phyloP scores from a whole-genome alignment of 2,329 filamentous ascomycete genomes.

The Aspergillus sp. region DNA sequence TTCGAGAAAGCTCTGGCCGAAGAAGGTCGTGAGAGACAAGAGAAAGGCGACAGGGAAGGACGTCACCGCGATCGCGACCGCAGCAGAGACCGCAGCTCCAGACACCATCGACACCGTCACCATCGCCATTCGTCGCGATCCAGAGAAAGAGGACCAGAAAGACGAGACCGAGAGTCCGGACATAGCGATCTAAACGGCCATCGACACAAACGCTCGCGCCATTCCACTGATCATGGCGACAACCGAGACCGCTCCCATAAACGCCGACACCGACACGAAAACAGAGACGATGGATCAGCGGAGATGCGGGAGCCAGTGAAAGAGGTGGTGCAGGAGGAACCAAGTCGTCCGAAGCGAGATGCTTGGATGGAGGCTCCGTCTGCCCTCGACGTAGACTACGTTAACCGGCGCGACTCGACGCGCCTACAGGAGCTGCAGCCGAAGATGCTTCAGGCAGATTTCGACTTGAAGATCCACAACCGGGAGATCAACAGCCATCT shows the following conservation, averaged over 20 bases:
- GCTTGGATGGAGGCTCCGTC: slow-evolving; percentile 92
- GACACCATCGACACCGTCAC: slow-evolving; percentile 23
- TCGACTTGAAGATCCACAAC: slow-evolving; percentile 66
- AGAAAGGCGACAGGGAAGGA: slow-evolving; percentile 32
- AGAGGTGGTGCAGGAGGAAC: slow-evolving; percentile 36
- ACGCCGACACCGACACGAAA: slow-evolving; percentile 36
- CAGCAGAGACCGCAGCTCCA: slow-evolving; percentile 33
- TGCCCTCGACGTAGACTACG: slow-evolving; percentile 73
- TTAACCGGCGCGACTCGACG: slow-evolving; percentile 55
- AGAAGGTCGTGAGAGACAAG: slow-evolving; percentile 44
- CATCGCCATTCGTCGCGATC: slow-evolving; percentile 34
- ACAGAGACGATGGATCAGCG: slow-evolving; percentile 35
- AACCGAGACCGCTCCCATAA: slow-evolving; percentile 44
- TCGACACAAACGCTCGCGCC: slow-evolving; percentile 59
- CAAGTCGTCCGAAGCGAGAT: slow-evolving; percentile 58
- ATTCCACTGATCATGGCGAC: slow-evolving; percentile 47
- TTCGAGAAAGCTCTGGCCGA: slow-evolving; percentile 72
- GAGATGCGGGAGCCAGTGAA: slow-evolving; percentile 24
- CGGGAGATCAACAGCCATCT: slow-evolving; percentile 74
- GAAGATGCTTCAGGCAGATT: slow-evolving; percentile 47
- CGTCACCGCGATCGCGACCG: slow-evolving; percentile 34
- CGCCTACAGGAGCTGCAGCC: slow-evolving; percentile 38
- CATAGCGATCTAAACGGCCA: slow-evolving; percentile 49
- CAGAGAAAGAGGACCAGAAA: slow-evolving; percentile 27
- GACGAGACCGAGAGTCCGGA: slow-evolving; percentile 31